Evolutionary conservation across 441 rosid species (phyloP).

Genomic region (Gossypium gossypioides): DNA sequence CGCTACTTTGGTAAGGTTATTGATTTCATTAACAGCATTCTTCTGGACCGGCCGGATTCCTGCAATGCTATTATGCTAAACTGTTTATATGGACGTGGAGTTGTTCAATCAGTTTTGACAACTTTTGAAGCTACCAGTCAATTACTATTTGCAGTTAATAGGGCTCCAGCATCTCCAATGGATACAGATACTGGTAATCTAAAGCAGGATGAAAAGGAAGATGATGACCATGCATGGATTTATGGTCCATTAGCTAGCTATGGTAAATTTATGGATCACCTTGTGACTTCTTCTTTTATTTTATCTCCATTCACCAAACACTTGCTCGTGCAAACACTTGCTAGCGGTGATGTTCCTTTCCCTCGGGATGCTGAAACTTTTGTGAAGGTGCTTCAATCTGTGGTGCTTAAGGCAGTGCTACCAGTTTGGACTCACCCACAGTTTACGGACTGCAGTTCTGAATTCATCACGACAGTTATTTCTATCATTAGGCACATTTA

Average conservation of each 20-base stretch:
- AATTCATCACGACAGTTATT: constrained; percentile 63
- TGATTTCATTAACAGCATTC: constrained; percentile 78
- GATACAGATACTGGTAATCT: constrained; percentile 68
- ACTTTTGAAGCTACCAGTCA: constrained; percentile 97
- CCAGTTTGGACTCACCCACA: constrained; percentile 92
- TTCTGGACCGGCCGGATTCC: constrained; percentile 84
- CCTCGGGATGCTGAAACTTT: constrained; percentile 88
- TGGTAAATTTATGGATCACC: constrained; percentile 92
- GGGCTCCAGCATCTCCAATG: constrained; percentile 79
- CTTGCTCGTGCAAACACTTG: constrained; percentile 73
- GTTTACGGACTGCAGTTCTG: constrained; percentile 72
- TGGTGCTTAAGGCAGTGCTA: constrained; percentile 84
- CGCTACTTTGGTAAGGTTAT: constrained; percentile 92
- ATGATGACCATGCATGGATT: constrained; percentile 71
- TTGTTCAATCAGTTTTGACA: constrained; percentile 73
- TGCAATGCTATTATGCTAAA: constrained; percentile 82
- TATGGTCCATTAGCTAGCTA: constrained; percentile 87
- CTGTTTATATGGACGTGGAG: constrained; percentile 74
- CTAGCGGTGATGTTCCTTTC: constrained; percentile 52
- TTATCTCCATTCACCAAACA: constrained; percentile 84
- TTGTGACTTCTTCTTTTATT: constrained; percentile 82
- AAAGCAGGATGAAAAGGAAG: constrained; percentile 65
- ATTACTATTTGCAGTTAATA: constrained; percentile 60
- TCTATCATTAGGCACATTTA: constrained; percentile 83
- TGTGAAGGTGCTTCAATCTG: constrained; percentile 86